A percentile compares a stretch with the other conserved stretches of the same genome.
Conservation (phyloP, 306 rosid genomes). For the Crotalaria pallida region DNA sequence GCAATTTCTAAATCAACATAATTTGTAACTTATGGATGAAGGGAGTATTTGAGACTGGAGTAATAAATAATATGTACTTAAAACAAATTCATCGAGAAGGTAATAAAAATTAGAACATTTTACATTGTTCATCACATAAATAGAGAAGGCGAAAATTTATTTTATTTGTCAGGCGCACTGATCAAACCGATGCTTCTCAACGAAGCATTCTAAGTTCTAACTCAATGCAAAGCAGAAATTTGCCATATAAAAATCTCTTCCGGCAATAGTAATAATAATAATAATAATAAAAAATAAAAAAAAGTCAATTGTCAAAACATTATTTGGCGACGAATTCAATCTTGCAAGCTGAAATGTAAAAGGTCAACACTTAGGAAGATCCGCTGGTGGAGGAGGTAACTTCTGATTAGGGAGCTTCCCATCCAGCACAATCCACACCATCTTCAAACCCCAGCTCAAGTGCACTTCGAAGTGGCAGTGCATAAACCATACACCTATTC, state of each 20-base stretch:
- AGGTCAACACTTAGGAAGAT: slow-evolving; percentile 29
- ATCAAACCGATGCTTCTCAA: slow-evolving; percentile 1
- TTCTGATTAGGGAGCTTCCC: slow-evolving; percentile 24
- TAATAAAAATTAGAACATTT: too few relatives aligned
- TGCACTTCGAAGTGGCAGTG: slow-evolving; percentile 33
- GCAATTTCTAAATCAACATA: too few relatives aligned
- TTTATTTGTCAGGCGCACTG: slow-evolving; percentile 6
- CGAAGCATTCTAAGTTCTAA: background rate
- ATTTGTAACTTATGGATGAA: too few relatives aligned
- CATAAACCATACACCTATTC: slow-evolving; percentile 31
- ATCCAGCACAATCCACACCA: slow-evolving; percentile 27
- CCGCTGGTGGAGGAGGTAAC: slow-evolving; percentile 26
- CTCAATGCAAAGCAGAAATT: background rate
- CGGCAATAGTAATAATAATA: too few relatives aligned
- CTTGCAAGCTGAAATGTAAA: background rate
- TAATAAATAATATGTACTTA: too few relatives aligned
- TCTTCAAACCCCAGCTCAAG: slow-evolving; percentile 26
- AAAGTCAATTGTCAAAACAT: background rate
- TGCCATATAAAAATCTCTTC: background rate
- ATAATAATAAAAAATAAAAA: too few relatives aligned
- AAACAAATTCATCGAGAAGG: too few relatives aligned
- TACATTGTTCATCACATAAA: background rate
- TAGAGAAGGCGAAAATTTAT: background rate
- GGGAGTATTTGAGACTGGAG: too few relatives aligned
- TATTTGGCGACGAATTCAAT: background rate